These are phyloP conservation scores for Eleusine indica DNA, from an alignment of 176 grass and related monocot species.

Conservation along the genomic window DNA sequence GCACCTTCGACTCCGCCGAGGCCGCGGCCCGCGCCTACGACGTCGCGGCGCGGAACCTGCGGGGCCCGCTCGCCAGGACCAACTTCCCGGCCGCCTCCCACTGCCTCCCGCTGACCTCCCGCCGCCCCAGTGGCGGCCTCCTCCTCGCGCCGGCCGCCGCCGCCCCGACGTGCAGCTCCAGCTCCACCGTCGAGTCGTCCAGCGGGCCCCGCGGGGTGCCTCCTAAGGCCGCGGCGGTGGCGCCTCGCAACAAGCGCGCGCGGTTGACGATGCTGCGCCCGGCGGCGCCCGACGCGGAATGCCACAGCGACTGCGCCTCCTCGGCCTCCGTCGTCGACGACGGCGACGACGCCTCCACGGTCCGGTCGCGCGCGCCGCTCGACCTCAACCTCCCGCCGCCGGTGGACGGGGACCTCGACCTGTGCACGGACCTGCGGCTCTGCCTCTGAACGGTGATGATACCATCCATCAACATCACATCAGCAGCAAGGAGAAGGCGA, in stretches of 20 bases:
- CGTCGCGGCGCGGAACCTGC: constrained; percentile 49
- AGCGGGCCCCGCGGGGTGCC: constrained; percentile 31
- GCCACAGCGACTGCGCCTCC: constrained; percentile 65
- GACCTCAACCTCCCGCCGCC: constrained; percentile 57
- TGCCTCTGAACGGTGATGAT: constrained; percentile 7
- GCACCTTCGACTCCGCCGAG: constrained; percentile 73
- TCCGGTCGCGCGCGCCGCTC: constrained; percentile 9
- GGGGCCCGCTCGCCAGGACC: constrained; percentile 54
- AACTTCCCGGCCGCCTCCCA: constrained; percentile 33
- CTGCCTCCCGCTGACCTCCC: background rate
- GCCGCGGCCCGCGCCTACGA: constrained; percentile 73
- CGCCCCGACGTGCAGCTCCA: constrained; percentile 49
- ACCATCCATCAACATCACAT: background rate
- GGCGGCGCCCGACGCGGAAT: constrained; percentile 4
- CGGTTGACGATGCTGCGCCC: background rate
- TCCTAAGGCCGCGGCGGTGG: background rate
- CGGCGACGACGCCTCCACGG: constrained; percentile 46
- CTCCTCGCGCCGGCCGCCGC: no score
- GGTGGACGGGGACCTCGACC: background rate
- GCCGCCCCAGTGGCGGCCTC: background rate
- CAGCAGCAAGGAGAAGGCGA: background rate
- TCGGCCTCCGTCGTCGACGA: constrained; percentile 61
- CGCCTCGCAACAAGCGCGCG: background rate
- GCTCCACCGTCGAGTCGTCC: constrained; percentile 59
- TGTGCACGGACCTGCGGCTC: constrained; percentile 52